These are phyloP conservation scores for Waltergamsia citrina DNA, from an alignment of 2,329 filamentous ascomycete genomes.

Conservation along the genomic window DNA sequence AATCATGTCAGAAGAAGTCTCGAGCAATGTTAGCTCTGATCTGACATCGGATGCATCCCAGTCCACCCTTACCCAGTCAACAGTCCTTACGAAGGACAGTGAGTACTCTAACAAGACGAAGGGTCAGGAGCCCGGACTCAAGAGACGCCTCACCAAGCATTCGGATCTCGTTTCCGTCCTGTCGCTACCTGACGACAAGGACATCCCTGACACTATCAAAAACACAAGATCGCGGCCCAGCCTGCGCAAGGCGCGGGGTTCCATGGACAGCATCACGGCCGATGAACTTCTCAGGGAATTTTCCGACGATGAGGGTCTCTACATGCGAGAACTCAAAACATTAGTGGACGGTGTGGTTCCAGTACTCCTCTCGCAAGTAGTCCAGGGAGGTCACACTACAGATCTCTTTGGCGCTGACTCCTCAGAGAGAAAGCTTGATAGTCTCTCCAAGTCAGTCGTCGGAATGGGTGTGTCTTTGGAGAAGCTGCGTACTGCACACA, in stretches of 20 bases:
- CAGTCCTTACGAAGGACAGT: constrained; percentile 35
- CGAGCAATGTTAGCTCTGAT: constrained; percentile 36
- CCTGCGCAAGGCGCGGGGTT: constrained; percentile 62
- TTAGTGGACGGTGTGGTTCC: constrained; percentile 93
- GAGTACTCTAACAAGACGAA: constrained; percentile 26
- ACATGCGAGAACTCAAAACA: constrained; percentile 83
- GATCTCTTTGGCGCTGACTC: constrained; percentile 56
- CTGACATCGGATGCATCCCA: constrained; percentile 35
- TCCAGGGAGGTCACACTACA: constrained; percentile 54
- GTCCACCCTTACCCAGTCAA: constrained; percentile 44
- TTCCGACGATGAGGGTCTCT: constrained; percentile 73
- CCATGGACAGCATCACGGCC: constrained; percentile 57
- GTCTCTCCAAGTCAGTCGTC: constrained; percentile 77
- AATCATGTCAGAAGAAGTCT: constrained; percentile 42
- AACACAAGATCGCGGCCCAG: constrained; percentile 72
- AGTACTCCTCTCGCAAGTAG: constrained; percentile 76
- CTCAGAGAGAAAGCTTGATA: constrained; percentile 41
- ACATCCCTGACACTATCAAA: constrained; percentile 48
- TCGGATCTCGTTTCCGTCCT: constrained; percentile 90
- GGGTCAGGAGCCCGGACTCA: constrained; percentile 46
- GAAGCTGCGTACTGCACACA: constrained; percentile 71
- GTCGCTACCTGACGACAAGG: constrained; percentile 55
- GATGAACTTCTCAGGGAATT: constrained; percentile 74
- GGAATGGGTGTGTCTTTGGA: constrained; percentile 90
- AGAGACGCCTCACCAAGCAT: constrained; percentile 77